Base-by-base conservation (phyloP, 2,329 filamentous ascomycete species). In the Biscogniauxia sp. region DNA sequence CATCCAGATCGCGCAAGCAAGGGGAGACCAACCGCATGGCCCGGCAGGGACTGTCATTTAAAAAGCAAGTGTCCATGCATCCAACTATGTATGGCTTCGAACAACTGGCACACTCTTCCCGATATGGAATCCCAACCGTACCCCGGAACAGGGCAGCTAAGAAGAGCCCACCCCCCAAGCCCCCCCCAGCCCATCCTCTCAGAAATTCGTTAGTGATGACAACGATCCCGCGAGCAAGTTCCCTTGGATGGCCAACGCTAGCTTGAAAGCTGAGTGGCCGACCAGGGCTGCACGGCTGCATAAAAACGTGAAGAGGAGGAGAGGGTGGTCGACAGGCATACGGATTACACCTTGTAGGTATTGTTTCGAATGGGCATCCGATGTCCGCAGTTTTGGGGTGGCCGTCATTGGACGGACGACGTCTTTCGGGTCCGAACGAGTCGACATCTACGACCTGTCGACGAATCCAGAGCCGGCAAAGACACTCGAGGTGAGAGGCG, bases 1-100 rank as follows among this genome's bases (percentile, higher is more conserved):
- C 60, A 64, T 64, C 58, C 54, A 60, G 59, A 64, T 67, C 60
- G 61, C 58, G 66, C 66, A 68, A 63, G 58, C 54, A 59, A 60
- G 60, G 55, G 45, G 56, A 51, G n/a, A 50, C 45, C 45, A 52
- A 54, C 45, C 54, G 58, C 57, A 53, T 63, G 59, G 59, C 13
- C 37, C 17, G 64, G 63, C 56, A 54, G 57, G 60, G 53, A 54
- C 56, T 57, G 57, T 60, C 59, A 57, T 61, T 62, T 65, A 60
- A 62, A 55, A 63, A 58, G 37, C 51, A 63, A 45, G 54, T 56
- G 20, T 20, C 54, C 56, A 58, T 52, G 55, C 54, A 25, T 51
- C 53, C 59, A 20, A 54, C 25, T 55, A 53, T n/a, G 37, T 55
- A 53, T n/a, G 37, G 37, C 37, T 17, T 45, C 17, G 17, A 45